Evolutionary conservation across 495 filamentous ascomycete genomes (phyloP).

Genomic region (Pyrenula massariospora): DNA sequence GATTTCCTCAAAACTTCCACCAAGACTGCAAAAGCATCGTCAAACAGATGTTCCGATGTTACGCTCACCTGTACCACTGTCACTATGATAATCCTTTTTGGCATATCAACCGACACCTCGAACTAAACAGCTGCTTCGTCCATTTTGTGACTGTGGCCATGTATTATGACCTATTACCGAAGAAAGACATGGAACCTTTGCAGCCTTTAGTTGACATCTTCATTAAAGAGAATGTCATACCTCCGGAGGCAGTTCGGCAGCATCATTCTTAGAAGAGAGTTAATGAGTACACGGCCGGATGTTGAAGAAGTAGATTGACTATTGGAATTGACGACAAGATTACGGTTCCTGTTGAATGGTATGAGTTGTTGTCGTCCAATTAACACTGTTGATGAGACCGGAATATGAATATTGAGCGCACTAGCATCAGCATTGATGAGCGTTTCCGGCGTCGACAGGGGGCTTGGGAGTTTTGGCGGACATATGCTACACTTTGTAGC

Average conservation of each 20-base stretch:
- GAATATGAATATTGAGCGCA: background rate
- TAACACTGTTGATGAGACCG: background rate
- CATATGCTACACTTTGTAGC: too few relatives aligned
- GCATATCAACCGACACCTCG: conserved; percentile 70
- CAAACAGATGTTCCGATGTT: conserved; percentile 95
- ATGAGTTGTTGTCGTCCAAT: background rate
- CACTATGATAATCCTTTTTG: conserved; percentile 77
- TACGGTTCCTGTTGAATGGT: background rate
- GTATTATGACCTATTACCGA: conserved; percentile 67
- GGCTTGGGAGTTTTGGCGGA: background rate
- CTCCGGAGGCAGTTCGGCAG: conserved; percentile 47
- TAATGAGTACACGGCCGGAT: background rate
- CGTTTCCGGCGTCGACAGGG: background rate
- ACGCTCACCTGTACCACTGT: conserved; percentile 80
- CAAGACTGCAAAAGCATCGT: conserved; percentile 82
- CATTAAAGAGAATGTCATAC: conserved; percentile 73
- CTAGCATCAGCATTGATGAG: background rate
- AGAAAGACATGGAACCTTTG: conserved; percentile 86
- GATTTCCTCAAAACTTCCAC: conserved; percentile 78
- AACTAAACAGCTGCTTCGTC: conserved; percentile 89
- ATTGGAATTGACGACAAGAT: background rate
- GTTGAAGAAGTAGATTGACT: background rate
- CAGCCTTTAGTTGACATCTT: conserved; percentile 83
- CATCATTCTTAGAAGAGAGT: conserved; percentile 9
- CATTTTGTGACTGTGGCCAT: conserved; percentile 86